These are phyloP conservation scores for Fusarium vanettenii DNA, from an alignment of 2,329 filamentous ascomycete genomes.

Conservation along the genomic window DNA sequence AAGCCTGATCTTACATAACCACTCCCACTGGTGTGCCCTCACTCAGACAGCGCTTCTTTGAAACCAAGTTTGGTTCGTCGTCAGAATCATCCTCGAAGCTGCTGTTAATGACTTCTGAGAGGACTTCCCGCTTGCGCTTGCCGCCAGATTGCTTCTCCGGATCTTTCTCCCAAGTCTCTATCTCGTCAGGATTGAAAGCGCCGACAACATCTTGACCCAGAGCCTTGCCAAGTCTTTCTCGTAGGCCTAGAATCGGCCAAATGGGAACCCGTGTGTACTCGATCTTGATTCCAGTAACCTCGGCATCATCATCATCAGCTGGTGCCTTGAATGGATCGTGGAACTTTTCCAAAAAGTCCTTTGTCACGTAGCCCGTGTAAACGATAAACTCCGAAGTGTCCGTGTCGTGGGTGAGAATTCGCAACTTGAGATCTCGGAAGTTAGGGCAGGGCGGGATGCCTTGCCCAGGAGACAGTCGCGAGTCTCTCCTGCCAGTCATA, in stretches of 20 bases:
- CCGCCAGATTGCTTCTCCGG: constrained; percentile 46
- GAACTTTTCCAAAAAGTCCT: constrained; percentile 62
- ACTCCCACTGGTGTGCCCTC: constrained; percentile 47
- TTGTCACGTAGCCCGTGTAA: constrained; percentile 62
- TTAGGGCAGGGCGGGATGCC: constrained; percentile 42
- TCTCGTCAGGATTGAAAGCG: constrained; percentile 50
- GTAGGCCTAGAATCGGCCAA: constrained; percentile 67
- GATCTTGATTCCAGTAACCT: constrained; percentile 55
- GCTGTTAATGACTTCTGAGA: constrained; percentile 53
- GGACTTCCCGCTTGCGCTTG: constrained; percentile 51
- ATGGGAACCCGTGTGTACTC: constrained; percentile 61
- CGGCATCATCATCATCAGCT: constrained; percentile 33
- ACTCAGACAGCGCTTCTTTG: constrained; percentile 50
- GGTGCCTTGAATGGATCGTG: constrained; percentile 59
- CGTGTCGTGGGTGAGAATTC: constrained; percentile 63
- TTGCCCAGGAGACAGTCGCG: constrained; percentile 39
- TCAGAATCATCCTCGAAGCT: constrained; percentile 55
- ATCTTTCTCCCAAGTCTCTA: constrained; percentile 60
- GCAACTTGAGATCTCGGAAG: constrained; percentile 62
- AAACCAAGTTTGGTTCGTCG: constrained; percentile 45
- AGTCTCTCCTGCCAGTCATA: constrained; percentile 37
- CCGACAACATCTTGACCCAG: constrained; percentile 64
- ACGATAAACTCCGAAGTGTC: constrained; percentile 63
- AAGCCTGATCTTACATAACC: constrained; percentile 40
- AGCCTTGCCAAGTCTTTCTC: constrained; percentile 65